These are phyloP conservation scores for Mycena sanguinolenta DNA, from an alignment of 768 basidiomycete species.

Conservation along the genomic window DNA sequence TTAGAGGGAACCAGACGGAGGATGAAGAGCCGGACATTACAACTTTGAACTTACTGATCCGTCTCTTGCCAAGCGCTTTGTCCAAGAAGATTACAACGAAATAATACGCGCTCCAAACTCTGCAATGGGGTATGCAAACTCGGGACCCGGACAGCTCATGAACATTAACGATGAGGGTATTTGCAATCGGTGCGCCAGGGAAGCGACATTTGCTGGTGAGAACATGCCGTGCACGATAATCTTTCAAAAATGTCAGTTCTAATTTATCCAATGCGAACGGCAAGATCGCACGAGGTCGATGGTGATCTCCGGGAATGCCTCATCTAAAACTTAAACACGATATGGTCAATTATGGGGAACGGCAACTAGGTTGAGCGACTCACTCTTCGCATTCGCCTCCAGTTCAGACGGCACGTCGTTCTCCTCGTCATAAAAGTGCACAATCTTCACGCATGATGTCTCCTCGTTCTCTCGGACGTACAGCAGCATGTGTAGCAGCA, in stretches of 20 bases:
- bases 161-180: slow-evolving; percentile 73
- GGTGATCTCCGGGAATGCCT: slow-evolving; percentile 74
- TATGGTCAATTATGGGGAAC: neutral
- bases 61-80: too few species aligned
- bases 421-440: slow-evolving; percentile 72
- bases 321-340: slow-evolving; percentile 45
- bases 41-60: too few species aligned
- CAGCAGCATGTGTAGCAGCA: slow-evolving; percentile 72
- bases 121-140: slow-evolving; percentile 56
- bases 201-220: slow-evolving; percentile 60
- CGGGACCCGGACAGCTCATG: slow-evolving; percentile 68
- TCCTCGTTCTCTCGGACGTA: slow-evolving; percentile 80
- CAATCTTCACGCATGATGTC: slow-evolving; percentile 75
- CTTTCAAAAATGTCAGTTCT: slow-evolving; percentile 42
- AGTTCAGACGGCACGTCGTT: slow-evolving; percentile 72
- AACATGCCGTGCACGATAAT: slow-evolving; percentile 61
- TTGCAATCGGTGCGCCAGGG: slow-evolving; percentile 61
- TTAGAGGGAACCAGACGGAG: too few species aligned
- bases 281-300: slow-evolving; percentile 66
- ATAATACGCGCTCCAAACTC: slow-evolving; percentile 70
- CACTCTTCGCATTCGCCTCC: slow-evolving; percentile 79
- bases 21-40: too few species aligned
- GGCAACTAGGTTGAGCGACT: slow-evolving; percentile 29
- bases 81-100: slow-evolving; percentile 45
- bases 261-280: neutral